These are phyloP conservation scores for Tulasnella sp. DNA, from an alignment of 768 basidiomycete genomes.

Conservation along the genomic window DNA sequence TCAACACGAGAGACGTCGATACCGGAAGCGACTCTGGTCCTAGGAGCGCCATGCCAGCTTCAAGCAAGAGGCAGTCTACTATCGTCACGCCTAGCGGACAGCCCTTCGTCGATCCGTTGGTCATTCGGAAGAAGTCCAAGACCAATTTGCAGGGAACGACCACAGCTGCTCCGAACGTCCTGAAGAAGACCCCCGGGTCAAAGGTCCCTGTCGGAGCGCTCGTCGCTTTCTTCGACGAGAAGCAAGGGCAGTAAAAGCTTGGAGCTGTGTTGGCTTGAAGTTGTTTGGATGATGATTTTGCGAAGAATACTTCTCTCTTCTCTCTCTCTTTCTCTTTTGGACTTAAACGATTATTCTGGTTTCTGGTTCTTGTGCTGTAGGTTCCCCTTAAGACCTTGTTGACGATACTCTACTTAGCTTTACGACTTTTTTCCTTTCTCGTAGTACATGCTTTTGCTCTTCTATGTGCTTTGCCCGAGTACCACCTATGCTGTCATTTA, in stretches of 20 bases:
- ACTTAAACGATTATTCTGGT: not conserved
- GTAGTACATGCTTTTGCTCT: not conserved
- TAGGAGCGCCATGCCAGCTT: constrained; percentile 5
- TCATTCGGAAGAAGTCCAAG: constrained; percentile 61
- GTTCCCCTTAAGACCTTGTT: not conserved
- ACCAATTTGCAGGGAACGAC: constrained; percentile 10
- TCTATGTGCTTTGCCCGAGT: not conserved
- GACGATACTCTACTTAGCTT: not conserved
- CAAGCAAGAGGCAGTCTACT: constrained; percentile 37
- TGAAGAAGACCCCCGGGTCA: constrained; percentile 42
- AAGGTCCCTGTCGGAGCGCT: constrained; percentile 74
- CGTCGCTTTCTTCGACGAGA: constrained; percentile 74
- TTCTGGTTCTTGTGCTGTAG: not conserved
- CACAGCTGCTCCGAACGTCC: constrained; percentile 40
- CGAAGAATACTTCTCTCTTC: not conserved
- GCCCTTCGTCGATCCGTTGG: constrained; percentile 70
- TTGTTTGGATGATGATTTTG: not conserved
- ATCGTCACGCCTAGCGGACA: constrained; percentile 19
- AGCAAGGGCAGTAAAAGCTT: constrained; percentile 19
- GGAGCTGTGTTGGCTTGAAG: not conserved
- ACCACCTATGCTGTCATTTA: constrained; percentile 20
- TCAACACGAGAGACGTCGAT: constrained; percentile 27
- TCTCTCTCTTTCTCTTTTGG: not conserved
- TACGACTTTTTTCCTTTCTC: not conserved
- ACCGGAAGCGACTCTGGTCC: not conserved